A percentile compares a stretch with the other conserved stretches of the same genome.
Conservation (phyloP, 176 grass and related monocot genomes). For the Secale cereale region DNA sequence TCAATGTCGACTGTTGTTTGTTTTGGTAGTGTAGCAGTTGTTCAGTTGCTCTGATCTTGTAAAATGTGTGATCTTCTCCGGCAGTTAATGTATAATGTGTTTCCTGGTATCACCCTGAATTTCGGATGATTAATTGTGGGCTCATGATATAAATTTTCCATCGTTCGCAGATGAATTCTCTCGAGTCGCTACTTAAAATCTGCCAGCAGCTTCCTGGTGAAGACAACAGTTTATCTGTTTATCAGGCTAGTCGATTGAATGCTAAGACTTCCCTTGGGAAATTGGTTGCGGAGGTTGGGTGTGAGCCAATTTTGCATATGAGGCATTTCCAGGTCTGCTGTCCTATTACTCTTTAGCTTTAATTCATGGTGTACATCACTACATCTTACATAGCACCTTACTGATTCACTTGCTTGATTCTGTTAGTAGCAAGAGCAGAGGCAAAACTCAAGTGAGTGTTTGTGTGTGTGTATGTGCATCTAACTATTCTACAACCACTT, state of each 20-base stretch:
- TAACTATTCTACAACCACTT: no score
- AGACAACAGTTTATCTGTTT: slow-evolving; percentile 48
- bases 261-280: slow-evolving; percentile 77
- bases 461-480: no score
- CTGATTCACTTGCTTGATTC: background rate
- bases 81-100: background rate
- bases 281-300: slow-evolving; percentile 83
- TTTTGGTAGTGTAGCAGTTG: background rate
- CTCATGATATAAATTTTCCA: slow-evolving; percentile 6
- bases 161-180: slow-evolving; percentile 86
- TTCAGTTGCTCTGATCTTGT: background rate
- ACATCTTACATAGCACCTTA: background rate
- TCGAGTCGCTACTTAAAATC: slow-evolving; percentile 62
- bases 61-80: background rate
- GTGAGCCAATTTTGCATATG: slow-evolving; percentile 98
- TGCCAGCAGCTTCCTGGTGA: slow-evolving; percentile 81
- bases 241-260: slow-evolving; percentile 75
- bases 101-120: slow-evolving; percentile 6
- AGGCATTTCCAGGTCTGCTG: slow-evolving; percentile 86
- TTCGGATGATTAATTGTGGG: background rate
- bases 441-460: background rate
- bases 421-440: background rate
- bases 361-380: background rate
- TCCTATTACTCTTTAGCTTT: slow-evolving; percentile 16
- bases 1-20: background rate